phyloP scores from a whole-genome alignment of 2,329 filamentous ascomycete genomes.

The Thelonectria rubi region DNA sequence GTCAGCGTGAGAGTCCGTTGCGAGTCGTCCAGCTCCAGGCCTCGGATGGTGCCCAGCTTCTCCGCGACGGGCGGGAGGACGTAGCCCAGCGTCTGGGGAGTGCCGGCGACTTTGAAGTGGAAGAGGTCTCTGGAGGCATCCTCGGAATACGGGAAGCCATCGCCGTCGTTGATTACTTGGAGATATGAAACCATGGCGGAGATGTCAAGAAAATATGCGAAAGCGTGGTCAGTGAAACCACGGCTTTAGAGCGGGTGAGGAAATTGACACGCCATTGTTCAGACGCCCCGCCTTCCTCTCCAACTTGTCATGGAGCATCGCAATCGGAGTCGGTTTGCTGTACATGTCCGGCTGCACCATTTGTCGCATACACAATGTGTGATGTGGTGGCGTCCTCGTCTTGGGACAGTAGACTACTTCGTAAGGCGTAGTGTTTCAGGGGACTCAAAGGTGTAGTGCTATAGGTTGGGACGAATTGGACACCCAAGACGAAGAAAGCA shows the following conservation, averaged over 20 bases:
- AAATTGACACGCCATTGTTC: not conserved
- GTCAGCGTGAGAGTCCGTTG: not conserved
- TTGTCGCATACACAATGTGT: not conserved
- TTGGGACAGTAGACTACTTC: too few species aligned
- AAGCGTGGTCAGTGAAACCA: not conserved
- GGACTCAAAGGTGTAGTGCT: too few species aligned
- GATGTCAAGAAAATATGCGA: too few species aligned
- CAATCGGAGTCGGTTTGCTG: not conserved
- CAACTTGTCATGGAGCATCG: not conserved
- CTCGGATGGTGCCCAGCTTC: not conserved
- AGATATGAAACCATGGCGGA: constrained; percentile 5
- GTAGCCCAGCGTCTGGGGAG: not conserved
- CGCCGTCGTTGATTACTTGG: not conserved
- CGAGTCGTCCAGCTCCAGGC: not conserved
- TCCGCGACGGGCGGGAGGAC: not conserved
- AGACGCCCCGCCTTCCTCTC: not conserved
- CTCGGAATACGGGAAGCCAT: not conserved
- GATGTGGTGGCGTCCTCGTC: too few species aligned
- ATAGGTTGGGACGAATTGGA: too few species aligned
- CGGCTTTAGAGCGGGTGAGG: not conserved
- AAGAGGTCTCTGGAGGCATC: not conserved
- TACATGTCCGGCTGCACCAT: not conserved
- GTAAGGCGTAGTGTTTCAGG: too few species aligned
- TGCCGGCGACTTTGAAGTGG: not conserved
- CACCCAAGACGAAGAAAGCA: too few species aligned